These are phyloP conservation scores for Apiospora kogelbergensis DNA, from an alignment of 2,329 filamentous ascomycete species.

Conservation along the genomic window DNA sequence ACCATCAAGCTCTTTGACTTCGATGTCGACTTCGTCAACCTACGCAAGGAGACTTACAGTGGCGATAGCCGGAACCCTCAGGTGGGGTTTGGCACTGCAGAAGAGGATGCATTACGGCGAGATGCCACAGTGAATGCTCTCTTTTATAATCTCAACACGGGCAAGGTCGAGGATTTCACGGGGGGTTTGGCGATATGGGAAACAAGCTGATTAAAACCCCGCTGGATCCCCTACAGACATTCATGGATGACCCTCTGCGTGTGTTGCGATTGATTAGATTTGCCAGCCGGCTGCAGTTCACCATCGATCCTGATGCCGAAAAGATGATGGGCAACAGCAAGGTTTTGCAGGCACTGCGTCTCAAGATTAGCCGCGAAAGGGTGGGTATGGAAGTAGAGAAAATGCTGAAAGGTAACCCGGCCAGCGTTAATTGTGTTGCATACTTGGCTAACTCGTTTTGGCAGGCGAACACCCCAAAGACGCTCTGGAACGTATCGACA, in stretches of 20 bases:
- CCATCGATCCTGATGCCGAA: no score
- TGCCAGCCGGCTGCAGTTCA: constrained; percentile 79
- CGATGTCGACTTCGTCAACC: constrained; percentile 92
- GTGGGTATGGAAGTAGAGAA: constrained; percentile 88
- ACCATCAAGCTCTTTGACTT: constrained; percentile 82
- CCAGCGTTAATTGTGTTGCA: not conserved
- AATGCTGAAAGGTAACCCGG: constrained; percentile 69
- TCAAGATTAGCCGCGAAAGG: constrained; percentile 91
- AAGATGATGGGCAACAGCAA: no score
- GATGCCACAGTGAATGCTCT: constrained; percentile 95
- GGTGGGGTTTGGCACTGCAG: constrained; percentile 89
- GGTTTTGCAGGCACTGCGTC: no score
- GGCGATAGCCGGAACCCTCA: constrained; percentile 87
- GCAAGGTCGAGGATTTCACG: constrained; percentile 81
- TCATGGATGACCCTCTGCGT: constrained; percentile 91
- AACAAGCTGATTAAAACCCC: constrained; percentile 78
- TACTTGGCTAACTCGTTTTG: not conserved
- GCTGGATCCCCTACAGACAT: constrained; percentile 84
- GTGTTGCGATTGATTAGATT: constrained; percentile 88
- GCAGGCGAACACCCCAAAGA: constrained; percentile 34
- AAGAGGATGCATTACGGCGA: constrained; percentile 84
- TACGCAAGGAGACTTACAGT: constrained; percentile 87
- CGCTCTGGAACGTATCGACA: constrained; percentile 65
- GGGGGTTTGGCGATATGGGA: constrained; percentile 75
- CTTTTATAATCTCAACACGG: constrained; percentile 88